Percentiles rank a stretch among this genome's conserved stretches.
These are phyloP conservation scores for Anthracocystis panici-leucophaei DNA, from an alignment of 1,284 basidiomycete species.

Conservation along the genomic window DNA sequence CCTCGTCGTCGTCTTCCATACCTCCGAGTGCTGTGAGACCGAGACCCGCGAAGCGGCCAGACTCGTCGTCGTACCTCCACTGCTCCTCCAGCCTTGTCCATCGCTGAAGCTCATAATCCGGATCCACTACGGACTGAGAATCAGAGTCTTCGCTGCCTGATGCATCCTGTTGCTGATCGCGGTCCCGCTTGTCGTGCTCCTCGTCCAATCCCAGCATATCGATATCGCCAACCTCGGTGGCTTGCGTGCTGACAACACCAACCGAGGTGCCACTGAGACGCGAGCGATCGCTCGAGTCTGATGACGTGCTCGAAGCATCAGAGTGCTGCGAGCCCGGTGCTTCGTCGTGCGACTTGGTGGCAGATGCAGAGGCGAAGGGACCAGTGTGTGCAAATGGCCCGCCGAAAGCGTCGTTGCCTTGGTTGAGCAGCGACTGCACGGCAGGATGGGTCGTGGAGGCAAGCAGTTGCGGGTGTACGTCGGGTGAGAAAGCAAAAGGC, in stretches of 20 bases:
- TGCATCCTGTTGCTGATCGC: conserved; percentile 21
- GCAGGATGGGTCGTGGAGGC: conserved; percentile 40
- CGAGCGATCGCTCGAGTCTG: conserved; percentile 58
- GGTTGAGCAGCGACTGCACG: conserved; percentile 30
- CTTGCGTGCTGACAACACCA: conserved; percentile 59
- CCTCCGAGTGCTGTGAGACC: conserved; percentile 66
- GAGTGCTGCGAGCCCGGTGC: conserved; percentile 42
- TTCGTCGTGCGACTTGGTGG: conserved; percentile 19
- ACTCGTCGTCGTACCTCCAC: conserved; percentile 68
- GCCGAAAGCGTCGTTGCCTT: conserved; percentile 33
- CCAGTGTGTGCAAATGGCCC: conserved; percentile 44
- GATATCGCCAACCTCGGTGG: conserved; percentile 57
- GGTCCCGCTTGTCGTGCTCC: conserved; percentile 26
- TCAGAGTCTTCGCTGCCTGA: conserved; percentile 26
- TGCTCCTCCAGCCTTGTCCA: conserved; percentile 56
- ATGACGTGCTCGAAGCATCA: conserved; percentile 61
- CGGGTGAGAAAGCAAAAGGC: conserved; percentile 63
- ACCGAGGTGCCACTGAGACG: conserved; percentile 40
- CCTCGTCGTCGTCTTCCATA: conserved; percentile 69
- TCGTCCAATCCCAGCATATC: conserved; percentile 51
- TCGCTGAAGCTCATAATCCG: conserved; percentile 32
- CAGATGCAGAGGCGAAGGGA: conserved; percentile 27
- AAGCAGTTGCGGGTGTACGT: conserved; percentile 53
- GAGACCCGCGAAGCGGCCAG: conserved; percentile 65
- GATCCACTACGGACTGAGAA: conserved; percentile 34